Percentiles rank a stretch among this genome's conserved stretches.
Conservation (phyloP, 1,284 basidiomycete species). For the Puccinia novopanici region DNA sequence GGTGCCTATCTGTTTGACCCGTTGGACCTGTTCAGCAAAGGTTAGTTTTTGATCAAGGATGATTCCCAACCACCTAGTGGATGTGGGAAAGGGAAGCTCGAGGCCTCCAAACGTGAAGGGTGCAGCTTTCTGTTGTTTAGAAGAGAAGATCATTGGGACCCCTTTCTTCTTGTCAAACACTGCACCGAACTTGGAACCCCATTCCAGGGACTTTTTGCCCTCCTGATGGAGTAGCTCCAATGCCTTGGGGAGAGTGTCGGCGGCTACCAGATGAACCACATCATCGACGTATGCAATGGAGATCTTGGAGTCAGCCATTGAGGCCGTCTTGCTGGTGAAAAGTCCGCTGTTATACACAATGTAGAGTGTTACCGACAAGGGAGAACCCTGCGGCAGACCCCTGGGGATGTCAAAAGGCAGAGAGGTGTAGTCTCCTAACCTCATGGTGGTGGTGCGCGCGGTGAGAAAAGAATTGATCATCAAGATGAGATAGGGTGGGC, state of each 20-base stretch:
- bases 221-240: not conserved
- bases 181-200: conserved; percentile 11
- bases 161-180: conserved; percentile 27
- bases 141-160: not conserved
- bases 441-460: not conserved
- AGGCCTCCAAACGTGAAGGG: conserved; percentile 15
- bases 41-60: conserved; percentile 56
- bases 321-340: not conserved
- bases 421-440: conserved; percentile 18
- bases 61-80: conserved; percentile 58
- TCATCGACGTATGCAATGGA: conserved; percentile 21
- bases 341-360: conserved; percentile 30
- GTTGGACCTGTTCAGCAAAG: conserved; percentile 56
- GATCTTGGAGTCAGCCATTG: not conserved
- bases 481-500: not conserved
- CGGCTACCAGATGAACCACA: conserved; percentile 24
- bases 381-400: too few species aligned
- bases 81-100: not conserved
- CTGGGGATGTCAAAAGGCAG: not conserved
- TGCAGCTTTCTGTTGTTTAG: not conserved
- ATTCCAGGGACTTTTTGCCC: not conserved
- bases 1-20: not conserved
- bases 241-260: not conserved
- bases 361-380: conserved; percentile 34
- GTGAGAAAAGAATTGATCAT: conserved; percentile 14